These are phyloP conservation scores for Streptanthus diversifolius DNA, from an alignment of 345 rosid species.

Conservation along the genomic window DNA sequence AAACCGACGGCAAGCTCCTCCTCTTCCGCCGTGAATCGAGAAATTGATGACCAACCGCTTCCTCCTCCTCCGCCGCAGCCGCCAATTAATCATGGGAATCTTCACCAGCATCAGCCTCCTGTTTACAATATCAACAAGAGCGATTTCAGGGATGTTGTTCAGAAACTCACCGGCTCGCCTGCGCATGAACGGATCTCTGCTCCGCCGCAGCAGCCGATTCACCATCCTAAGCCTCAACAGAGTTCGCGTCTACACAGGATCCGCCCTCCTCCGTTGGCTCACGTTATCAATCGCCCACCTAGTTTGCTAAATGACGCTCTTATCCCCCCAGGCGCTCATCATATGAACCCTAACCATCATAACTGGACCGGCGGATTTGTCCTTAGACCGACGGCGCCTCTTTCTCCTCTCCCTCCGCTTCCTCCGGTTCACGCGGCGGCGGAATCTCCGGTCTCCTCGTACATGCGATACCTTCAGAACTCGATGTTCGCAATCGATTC, in stretches of 20 bases:
- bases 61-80: constrained; percentile 8
- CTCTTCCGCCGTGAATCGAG: constrained; percentile 29
- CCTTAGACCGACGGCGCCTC: constrained; percentile 45
- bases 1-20: constrained; percentile 39
- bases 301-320: constrained; percentile 40
- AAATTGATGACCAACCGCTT: constrained; percentile 37
- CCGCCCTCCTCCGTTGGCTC: constrained; percentile 86
- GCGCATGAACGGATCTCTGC: constrained; percentile 72
- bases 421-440: constrained; percentile 66
- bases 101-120: constrained; percentile 69
- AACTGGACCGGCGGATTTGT: constrained; percentile 26
- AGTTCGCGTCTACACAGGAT: constrained; percentile 87
- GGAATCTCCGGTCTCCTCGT: constrained; percentile 68
- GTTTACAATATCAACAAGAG: constrained; percentile 91
- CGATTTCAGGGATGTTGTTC: constrained; percentile 91
- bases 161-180: constrained; percentile 90
- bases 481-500: constrained; percentile 46
- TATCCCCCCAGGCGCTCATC: constrained; percentile 21
- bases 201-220: constrained; percentile 61
- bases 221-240: constrained; percentile 58
- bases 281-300: constrained; percentile 68
- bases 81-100: constrained; percentile 31
- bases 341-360: neutral
- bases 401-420: constrained; percentile 64
- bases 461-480: constrained; percentile 69